These are phyloP conservation scores for Grosmannia serpens DNA, from an alignment of 2,329 filamentous ascomycete genomes.

Conservation along the genomic window DNA sequence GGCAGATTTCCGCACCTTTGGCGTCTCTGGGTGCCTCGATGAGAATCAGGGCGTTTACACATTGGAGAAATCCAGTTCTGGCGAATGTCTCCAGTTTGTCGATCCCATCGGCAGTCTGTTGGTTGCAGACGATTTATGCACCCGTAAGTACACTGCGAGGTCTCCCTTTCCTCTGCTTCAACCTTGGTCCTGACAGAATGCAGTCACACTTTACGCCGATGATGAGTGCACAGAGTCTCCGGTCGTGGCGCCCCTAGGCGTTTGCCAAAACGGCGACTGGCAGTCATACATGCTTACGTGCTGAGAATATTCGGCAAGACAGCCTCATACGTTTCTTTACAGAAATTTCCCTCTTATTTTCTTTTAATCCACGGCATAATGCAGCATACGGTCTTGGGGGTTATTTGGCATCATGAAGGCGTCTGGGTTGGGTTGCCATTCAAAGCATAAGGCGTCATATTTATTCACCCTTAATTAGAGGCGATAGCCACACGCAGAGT, in stretches of 20 bases:
- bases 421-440: neutral
- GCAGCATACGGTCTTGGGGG: neutral
- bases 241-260: neutral
- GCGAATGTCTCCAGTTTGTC: constrained; percentile 6
- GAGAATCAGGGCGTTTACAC: constrained; percentile 14
- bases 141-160: neutral
- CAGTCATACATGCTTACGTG: constrained; percentile 11
- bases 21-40: constrained; percentile 8
- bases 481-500: neutral
- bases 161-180: neutral
- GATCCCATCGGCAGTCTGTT: constrained; percentile 7
- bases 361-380: neutral
- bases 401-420: neutral
- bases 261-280: constrained; percentile 9
- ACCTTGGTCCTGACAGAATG: neutral
- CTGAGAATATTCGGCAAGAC: neutral
- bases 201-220: constrained; percentile 8
- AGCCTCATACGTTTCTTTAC: too few relatives aligned
- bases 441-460: neutral
- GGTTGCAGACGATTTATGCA: constrained; percentile 5
- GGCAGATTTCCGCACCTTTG: constrained; percentile 12
- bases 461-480: neutral
- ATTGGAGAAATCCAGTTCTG: constrained; percentile 3
- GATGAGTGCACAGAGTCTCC: neutral
- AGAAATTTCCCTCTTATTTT: neutral